Base-by-base conservation (phyloP, 1,284 basidiomycete species). In the Fistulina hepatica region DNA sequence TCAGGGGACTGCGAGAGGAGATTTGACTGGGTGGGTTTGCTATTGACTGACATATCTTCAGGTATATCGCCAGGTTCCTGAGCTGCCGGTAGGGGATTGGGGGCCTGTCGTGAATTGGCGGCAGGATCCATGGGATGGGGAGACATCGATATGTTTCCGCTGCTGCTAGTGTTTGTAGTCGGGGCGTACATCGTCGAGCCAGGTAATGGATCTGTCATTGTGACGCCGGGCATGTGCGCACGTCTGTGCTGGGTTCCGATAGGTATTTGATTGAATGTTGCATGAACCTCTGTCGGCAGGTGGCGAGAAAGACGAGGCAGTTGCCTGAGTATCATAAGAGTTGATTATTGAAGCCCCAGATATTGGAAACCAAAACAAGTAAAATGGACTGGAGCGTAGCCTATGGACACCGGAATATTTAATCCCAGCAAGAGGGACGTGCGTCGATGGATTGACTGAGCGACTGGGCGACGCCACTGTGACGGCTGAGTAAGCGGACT, bases 301-400 rank as follows among this genome's bases (percentile, higher is more conserved):
- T 39, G 43, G 39, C 51, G 51, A 46, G 41, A 48, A 24, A 50
- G 42, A 34, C 54, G 52, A 43, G n/a, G n/a, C n/a, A n/a, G n/a
- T n/a, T n/a, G n/a, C n/a, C n/a, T n/a, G n/a, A n/a, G n/a, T n/a
- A n/a, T n/a, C n/a, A n/a, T n/a, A n/a, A n/a, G n/a, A n/a, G n/a
- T n/a, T n/a, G n/a, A n/a, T n/a, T n/a, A n/a, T n/a, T n/a, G n/a
- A n/a, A n/a, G n/a, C n/a, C n/a, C n/a, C n/a, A n/a, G n/a, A n/a
- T n/a, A n/a, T n/a, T n/a, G n/a, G n/a, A n/a, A n/a, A n/a, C n/a
- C n/a, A n/a, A n/a, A n/a, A n/a, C n/a, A n/a, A n/a, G n/a, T n/a
- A n/a, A n/a, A n/a, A n/a, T n/a, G n/a, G n/a, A n/a, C n/a, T n/a
- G n/a, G n/a, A n/a, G n/a, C n/a, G n/a, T n/a, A n/a, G n/a, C n/a